Evolutionary conservation across 202 grass and related monocot genomes (phyloP).

Genomic region (Zoysia matrella): DNA sequence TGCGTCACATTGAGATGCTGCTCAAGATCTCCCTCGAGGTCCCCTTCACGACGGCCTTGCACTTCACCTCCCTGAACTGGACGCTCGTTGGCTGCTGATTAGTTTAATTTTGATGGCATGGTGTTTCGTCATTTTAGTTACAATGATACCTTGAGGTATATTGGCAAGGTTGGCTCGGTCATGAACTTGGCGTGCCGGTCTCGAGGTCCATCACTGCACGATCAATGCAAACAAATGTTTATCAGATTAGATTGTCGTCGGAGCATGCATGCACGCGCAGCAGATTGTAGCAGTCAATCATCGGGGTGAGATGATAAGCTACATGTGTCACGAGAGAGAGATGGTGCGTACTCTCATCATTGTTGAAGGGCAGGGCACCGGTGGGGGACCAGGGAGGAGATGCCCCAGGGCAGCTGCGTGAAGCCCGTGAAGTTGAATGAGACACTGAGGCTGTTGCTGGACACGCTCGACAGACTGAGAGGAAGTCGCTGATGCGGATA

Average conservation of each 20-base stretch:
- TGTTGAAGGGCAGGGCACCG: conserved; percentile 47
- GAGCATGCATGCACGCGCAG: no score
- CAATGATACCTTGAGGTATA: conserved; percentile 79
- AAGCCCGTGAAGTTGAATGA: conserved; percentile 98
- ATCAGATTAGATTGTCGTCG: no score
- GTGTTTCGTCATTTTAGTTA: background rate
- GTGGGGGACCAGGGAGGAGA: conserved; percentile 30
- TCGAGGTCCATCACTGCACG: conserved; percentile 66
- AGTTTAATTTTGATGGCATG: background rate
- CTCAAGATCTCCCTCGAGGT: conserved; percentile 65
- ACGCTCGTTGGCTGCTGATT: background rate
- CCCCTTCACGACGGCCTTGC: conserved; percentile 66
- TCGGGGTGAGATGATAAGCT: no score
- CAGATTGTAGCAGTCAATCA: no score
- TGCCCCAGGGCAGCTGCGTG: conserved; percentile 71
- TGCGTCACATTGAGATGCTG: conserved; percentile 56
- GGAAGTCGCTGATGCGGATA: no score
- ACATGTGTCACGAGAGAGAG: no score
- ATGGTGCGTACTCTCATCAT: conserved; percentile 22
- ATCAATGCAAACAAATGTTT: no score
- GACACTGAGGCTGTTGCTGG: conserved; percentile 96
- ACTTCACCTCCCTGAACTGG: conserved; percentile 92
- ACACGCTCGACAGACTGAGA: conserved; percentile 44
- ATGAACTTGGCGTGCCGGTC: conserved; percentile 48
- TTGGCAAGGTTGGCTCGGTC: conserved; percentile 79